Percentiles rank a stretch among this genome's conserved stretches.
These are phyloP conservation scores for Diatrype stigma DNA, from an alignment of 2,329 filamentous ascomycete species.

Conservation along the genomic window DNA sequence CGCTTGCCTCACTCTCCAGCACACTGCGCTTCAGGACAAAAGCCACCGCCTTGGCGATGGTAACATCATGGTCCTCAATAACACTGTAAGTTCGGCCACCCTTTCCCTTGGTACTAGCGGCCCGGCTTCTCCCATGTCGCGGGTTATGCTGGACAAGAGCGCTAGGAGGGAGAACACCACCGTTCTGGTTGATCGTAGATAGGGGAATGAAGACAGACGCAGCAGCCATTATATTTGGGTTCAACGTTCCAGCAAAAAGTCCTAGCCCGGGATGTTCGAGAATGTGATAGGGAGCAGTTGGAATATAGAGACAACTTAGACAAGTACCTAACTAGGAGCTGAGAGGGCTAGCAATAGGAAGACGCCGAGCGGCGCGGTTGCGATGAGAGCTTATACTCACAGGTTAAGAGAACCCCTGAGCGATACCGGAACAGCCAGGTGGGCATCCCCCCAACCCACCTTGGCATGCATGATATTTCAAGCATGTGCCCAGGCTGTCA, in stretches of 20 bases:
- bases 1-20: conserved; percentile 31
- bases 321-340: no score
- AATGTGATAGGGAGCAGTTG: neutral
- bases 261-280: neutral
- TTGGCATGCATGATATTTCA: neutral
- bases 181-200: conserved; percentile 30
- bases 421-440: neutral
- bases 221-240: conserved; percentile 24
- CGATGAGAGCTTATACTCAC: neutral
- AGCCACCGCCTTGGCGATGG: conserved; percentile 36
- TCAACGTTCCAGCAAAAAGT: neutral
- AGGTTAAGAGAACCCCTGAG: neutral
- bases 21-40: conserved; percentile 38
- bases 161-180: conserved; percentile 32
- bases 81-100: conserved; percentile 35
- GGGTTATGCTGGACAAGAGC: conserved; percentile 29
- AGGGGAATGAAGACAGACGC: conserved; percentile 31
- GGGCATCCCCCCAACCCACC: neutral
- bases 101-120: conserved; percentile 36
- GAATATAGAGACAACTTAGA: no score
- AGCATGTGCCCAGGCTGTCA: neutral
- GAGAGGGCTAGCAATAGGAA: no score
- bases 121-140: conserved; percentile 35
- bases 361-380: neutral
- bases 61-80: conserved; percentile 35